A percentile compares a stretch with the other conserved stretches of the same genome.
These are phyloP conservation scores for Ilex asprella DNA, from an alignment of 257 asterid species.

Conservation along the genomic window DNA sequence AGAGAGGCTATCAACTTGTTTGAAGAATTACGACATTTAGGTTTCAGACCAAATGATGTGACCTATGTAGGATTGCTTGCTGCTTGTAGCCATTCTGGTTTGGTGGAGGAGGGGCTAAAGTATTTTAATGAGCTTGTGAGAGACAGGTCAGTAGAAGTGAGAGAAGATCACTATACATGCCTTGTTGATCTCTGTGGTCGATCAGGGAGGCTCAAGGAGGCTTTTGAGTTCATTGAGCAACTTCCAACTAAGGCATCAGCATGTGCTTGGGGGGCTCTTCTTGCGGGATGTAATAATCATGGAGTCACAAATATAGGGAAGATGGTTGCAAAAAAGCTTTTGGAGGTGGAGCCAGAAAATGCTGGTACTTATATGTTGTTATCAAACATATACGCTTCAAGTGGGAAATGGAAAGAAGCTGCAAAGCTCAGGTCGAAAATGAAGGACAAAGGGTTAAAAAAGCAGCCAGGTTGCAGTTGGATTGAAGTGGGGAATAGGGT, in stretches of 20 bases:
- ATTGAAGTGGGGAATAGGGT: conserved; percentile 41
- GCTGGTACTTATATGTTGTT: conserved; percentile 28
- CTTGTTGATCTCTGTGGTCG: conserved; percentile 48
- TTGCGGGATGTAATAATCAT: conserved; percentile 46
- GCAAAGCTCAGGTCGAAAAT: conserved; percentile 43
- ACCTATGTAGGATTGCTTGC: conserved; percentile 57
- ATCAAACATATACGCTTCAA: conserved; percentile 21
- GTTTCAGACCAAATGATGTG: conserved; percentile 40
- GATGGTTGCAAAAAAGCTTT: conserved; percentile 28
- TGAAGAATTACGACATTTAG: conserved; percentile 36
- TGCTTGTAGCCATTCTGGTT: conserved; percentile 68
- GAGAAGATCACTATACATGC: conserved; percentile 60
- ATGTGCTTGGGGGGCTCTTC: conserved; percentile 46
- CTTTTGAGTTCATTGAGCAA: conserved; percentile 31
- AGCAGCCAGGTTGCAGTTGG: conserved; percentile 75
- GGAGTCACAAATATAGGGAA: conserved; percentile 43
- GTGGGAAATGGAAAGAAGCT: conserved; percentile 42
- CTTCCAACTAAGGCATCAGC: conserved; percentile 27
- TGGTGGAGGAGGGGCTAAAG: conserved; percentile 45
- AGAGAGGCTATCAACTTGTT: conserved; percentile 38
- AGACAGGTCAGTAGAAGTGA: conserved; percentile 32
- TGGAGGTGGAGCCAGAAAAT: conserved; percentile 24
- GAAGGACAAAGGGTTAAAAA: conserved; percentile 51
- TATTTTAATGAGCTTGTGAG: conserved; percentile 37
- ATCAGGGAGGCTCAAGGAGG: conserved; percentile 51